Evolutionary conservation across 73 alveolate species (phyloP).

Genomic region (Tetrahymena thermophila): DNA sequence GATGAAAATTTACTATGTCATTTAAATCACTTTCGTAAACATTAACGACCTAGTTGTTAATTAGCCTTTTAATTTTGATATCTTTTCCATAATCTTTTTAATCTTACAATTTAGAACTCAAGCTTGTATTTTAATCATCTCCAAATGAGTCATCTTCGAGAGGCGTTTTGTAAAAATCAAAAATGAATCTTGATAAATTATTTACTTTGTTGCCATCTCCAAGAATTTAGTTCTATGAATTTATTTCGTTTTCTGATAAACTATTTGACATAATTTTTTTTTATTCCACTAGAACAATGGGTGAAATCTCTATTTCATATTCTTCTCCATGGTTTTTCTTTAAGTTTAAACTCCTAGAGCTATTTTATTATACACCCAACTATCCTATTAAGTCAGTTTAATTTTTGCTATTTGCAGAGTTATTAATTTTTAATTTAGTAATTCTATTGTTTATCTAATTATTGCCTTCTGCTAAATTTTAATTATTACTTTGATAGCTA

Average conservation of each 20-base stretch:
- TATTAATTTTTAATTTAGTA: neutral
- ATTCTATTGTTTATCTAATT: too few relatives aligned
- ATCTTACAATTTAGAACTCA: neutral
- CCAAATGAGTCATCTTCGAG: conserved; percentile 4
- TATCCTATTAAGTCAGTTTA: neutral
- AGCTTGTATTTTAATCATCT: neutral
- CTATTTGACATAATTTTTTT: neutral
- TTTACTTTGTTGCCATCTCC: neutral
- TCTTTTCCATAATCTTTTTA: neutral
- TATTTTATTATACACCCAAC: neutral
- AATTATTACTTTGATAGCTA: neutral
- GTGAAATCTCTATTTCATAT: neutral
- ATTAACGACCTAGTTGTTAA: neutral
- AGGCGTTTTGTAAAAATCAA: neutral
- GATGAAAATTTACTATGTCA: neutral
- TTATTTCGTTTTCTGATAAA: conserved; percentile 1
- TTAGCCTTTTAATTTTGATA: neutral
- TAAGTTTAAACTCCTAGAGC: neutral
- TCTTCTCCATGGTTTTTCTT: neutral
- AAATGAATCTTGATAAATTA: neutral
- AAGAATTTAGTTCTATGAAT: neutral
- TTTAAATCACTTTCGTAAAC: neutral
- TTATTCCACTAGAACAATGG: neutral
- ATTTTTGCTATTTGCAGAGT: neutral
- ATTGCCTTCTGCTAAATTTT: neutral